These are phyloP conservation scores for Symbiodinium pilosum DNA, from an alignment of 73 alveolate species.

Conservation along the genomic window DNA sequence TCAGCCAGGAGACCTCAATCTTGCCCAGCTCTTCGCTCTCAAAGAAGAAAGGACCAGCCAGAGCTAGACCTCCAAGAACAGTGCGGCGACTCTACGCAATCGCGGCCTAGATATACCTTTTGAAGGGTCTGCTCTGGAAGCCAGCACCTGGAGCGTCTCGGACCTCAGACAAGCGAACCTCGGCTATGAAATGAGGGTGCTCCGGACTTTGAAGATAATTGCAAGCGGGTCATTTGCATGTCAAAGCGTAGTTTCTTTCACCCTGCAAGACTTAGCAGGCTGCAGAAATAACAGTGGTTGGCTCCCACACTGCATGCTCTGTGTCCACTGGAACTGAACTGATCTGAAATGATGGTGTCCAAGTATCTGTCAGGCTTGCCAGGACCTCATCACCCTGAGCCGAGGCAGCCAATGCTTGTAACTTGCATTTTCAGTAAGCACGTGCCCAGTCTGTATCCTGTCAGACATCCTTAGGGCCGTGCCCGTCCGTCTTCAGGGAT, in stretches of 20 bases:
- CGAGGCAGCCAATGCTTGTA: too few relatives aligned
- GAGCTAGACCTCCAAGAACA: not conserved
- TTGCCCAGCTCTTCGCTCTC: constrained; percentile 19
- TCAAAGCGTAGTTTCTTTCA: too few relatives aligned
- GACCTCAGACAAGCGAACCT: not conserved
- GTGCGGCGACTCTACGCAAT: not conserved
- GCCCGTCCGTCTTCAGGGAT: not conserved
- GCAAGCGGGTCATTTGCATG: too few relatives aligned
- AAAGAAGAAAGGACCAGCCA: constrained; percentile 29
- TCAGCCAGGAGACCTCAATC: too few relatives aligned
- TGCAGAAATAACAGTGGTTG: too few relatives aligned
- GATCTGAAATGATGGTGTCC: not conserved
- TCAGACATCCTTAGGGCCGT: not conserved
- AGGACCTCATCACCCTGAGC: not conserved
- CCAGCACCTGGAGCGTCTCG: not conserved
- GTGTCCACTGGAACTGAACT: too few relatives aligned
- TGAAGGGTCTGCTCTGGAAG: too few relatives aligned
- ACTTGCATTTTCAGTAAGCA: too few relatives aligned
- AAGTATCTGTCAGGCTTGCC: not conserved
- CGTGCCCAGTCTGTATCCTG: too few relatives aligned
- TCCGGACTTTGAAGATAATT: not conserved
- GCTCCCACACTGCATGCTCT: too few relatives aligned
- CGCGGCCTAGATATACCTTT: not conserved
- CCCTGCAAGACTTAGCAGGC: too few relatives aligned
- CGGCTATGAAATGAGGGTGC: not conserved